These are phyloP conservation scores for Colletotrichum incanum DNA, from an alignment of 2,329 filamentous ascomycete species.

Conservation along the genomic window DNA sequence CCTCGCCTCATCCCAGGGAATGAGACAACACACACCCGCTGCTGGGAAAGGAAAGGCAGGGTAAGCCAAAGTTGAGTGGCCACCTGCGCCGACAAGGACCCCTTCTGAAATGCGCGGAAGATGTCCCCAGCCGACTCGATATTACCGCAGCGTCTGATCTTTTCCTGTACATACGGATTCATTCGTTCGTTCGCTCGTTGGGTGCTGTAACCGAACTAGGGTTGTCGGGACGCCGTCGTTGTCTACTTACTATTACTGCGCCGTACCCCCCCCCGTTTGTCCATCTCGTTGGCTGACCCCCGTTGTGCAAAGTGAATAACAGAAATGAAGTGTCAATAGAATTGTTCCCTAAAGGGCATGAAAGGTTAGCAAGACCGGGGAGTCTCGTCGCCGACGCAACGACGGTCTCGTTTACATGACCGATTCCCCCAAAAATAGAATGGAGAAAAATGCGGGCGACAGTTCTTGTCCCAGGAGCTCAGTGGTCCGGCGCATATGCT, in stretches of 20 bases:
- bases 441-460: conserved; percentile 19
- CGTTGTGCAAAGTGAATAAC: conserved; percentile 16
- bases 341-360: background rate
- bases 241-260: background rate
- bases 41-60: conserved; percentile 10
- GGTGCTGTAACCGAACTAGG: background rate
- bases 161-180: background rate
- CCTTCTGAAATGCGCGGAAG: conserved; percentile 5
- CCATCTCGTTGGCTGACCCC: conserved; percentile 7
- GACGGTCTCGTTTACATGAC: background rate
- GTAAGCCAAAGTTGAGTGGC: conserved; percentile 11
- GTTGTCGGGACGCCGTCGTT: conserved; percentile 20
- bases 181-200: conserved; percentile 18
- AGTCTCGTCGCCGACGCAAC: conserved; percentile 18
- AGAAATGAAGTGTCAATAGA: conserved; percentile 15
- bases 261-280: background rate
- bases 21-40: conserved; percentile 19
- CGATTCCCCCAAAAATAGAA: conserved; percentile 6
- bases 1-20: conserved; percentile 14
- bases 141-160: conserved; percentile 18
- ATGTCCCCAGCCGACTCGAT: conserved; percentile 14
- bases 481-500: conserved; percentile 28
- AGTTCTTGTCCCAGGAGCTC: conserved; percentile 16
- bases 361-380: background rate
- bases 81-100: conserved; percentile 20